Evolutionary conservation across 2,329 filamentous ascomycete species (phyloP).

Genomic region (Talaromyces sp.): DNA sequence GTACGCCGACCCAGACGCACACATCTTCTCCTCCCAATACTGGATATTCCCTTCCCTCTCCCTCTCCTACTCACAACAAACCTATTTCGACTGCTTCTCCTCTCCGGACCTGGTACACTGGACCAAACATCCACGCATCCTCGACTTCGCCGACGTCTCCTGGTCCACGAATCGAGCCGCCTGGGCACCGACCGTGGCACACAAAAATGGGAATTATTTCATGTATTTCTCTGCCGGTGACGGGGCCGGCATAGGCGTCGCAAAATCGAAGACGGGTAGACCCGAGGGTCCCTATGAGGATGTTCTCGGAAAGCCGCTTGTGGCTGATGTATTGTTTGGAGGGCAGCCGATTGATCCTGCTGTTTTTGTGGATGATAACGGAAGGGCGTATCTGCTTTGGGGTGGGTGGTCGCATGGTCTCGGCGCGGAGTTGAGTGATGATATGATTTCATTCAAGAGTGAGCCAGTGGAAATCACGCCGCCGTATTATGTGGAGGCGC

Average conservation of each 20-base stretch:
- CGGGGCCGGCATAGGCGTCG: constrained; percentile 46
- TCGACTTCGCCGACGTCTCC: constrained; percentile 39
- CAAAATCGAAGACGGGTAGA: constrained; percentile 33
- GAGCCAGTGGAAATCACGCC: constrained; percentile 49
- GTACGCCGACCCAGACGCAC: constrained; percentile 53
- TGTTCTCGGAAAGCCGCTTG: constrained; percentile 42
- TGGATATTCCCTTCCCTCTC: constrained; percentile 52
- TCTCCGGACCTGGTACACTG: constrained; percentile 49
- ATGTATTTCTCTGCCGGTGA: constrained; percentile 54
- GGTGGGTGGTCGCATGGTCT: constrained; percentile 45
- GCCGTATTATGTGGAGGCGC: constrained; percentile 44
- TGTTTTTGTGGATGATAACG: constrained; percentile 44
- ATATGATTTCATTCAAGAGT: constrained; percentile 47
- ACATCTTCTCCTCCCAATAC: constrained; percentile 46
- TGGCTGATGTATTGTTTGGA: constrained; percentile 45
- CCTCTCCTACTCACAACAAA: constrained; percentile 46
- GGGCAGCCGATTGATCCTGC: constrained; percentile 51
- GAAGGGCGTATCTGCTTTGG: constrained; percentile 45
- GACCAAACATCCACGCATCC: constrained; percentile 47
- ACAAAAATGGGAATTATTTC: constrained; percentile 47
- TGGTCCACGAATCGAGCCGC: constrained; percentile 47
- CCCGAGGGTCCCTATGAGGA: constrained; percentile 42
- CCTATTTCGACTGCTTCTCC: constrained; percentile 52
- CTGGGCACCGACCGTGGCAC: constrained; percentile 50
- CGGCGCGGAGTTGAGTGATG: constrained; percentile 43